Conservation (phyloP, 352 stramenopile genomes). For the Globisporangium parvum region DNA sequence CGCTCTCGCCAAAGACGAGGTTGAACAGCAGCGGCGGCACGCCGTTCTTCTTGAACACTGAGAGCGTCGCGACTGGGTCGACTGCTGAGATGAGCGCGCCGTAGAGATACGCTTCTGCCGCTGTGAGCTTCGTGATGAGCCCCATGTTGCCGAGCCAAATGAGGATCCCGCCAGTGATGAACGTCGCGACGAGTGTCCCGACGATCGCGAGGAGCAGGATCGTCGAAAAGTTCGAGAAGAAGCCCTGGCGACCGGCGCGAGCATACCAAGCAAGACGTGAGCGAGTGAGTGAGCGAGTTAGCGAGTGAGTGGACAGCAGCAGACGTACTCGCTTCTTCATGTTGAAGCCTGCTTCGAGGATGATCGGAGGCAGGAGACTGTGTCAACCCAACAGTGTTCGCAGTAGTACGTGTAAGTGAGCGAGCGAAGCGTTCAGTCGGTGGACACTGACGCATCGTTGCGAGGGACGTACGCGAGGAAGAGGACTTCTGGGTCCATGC, state of each 20-base stretch:
- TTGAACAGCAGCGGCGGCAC: slow-evolving; percentile 90
- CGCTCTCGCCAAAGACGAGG: slow-evolving; percentile 93
- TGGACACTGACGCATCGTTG: background rate
- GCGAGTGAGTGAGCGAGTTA: background rate
- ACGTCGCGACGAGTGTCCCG: slow-evolving; percentile 73
- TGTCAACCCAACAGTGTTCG: too few species aligned
- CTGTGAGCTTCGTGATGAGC: slow-evolving; percentile 73
- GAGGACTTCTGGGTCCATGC: slow-evolving; percentile 76
- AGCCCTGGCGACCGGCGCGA: slow-evolving; percentile 32
- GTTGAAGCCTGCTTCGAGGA: slow-evolving; percentile 80
- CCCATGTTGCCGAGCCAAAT: slow-evolving; percentile 68
- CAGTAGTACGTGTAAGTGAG: background rate
- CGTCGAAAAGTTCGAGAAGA: slow-evolving; percentile 87
- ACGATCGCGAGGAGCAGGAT: slow-evolving; percentile 79
- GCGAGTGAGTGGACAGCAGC: background rate
- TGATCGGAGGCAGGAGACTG: slow-evolving; percentile 73
- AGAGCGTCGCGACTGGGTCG: slow-evolving; percentile 91
- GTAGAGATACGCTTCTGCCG: slow-evolving; percentile 89
- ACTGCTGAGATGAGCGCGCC: slow-evolving; percentile 91
- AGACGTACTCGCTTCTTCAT: slow-evolving; percentile 79
- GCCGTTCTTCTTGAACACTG: slow-evolving; percentile 91
- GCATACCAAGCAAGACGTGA: slow-evolving; percentile 7
- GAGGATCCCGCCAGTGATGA: slow-evolving; percentile 70
- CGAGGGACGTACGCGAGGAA: slow-evolving; percentile 61
- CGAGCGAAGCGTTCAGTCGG: background rate